These are phyloP conservation scores for Niveomyces coronatus DNA, from an alignment of 2,329 filamentous ascomycete species.

Conservation along the genomic window DNA sequence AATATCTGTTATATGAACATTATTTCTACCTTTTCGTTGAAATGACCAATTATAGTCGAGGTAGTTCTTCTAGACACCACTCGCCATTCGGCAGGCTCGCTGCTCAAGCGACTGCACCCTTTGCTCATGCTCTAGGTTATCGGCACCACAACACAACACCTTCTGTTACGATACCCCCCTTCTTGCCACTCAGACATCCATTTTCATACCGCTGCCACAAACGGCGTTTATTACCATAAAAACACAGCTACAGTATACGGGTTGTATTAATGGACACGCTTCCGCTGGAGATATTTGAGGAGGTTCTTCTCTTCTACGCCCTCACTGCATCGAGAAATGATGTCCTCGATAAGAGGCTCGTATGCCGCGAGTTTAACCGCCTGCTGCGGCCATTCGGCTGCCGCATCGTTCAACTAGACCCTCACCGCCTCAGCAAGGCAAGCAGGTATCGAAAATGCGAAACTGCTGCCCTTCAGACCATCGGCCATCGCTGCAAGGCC, in stretches of 20 bases:
- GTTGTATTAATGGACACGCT: slow-evolving; percentile 30
- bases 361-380: slow-evolving; percentile 38
- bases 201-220: no score
- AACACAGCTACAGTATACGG: not conserved
- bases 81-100: no score
- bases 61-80: no score
- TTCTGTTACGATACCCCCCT: no score
- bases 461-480: slow-evolving; percentile 31
- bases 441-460: slow-evolving; percentile 24
- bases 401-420: slow-evolving; percentile 39
- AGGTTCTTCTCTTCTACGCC: slow-evolving; percentile 34
- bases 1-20: no score
- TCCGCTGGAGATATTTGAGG: slow-evolving; percentile 36
- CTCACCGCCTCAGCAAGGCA: slow-evolving; percentile 38
- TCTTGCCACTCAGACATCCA: no score
- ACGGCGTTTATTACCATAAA: not conserved
- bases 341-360: slow-evolving; percentile 34
- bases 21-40: no score
- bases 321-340: slow-evolving; percentile 32
- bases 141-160: no score
- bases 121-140: no score
- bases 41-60: no score
- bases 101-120: no score
- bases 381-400: slow-evolving; percentile 35
- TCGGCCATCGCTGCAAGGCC: slow-evolving; percentile 37